Percentiles rank a stretch among this genome's conserved stretches.
phyloP scores from a whole-genome alignment of 2,329 filamentous ascomycete species.

The Apiospora sp. region DNA sequence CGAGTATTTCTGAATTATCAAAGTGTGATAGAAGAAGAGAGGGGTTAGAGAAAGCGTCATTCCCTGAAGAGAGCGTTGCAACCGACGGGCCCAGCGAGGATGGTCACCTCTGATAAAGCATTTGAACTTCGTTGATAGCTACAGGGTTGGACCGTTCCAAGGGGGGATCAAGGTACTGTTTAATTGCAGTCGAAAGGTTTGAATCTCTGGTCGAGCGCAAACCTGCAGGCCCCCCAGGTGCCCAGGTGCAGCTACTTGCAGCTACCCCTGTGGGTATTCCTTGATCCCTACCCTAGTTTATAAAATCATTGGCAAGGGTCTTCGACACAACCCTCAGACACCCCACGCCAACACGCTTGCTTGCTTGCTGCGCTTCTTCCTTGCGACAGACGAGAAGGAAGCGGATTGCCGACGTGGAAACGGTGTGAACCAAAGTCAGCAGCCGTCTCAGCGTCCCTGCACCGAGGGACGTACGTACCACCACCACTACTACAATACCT shows the following conservation, averaged over 20 bases:
- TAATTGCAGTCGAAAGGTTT: conserved; percentile 12
- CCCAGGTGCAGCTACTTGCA: neutral
- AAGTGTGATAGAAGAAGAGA: neutral
- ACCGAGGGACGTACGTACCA: neutral
- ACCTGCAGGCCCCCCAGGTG: neutral
- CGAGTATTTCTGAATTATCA: neutral
- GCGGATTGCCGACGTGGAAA: neutral
- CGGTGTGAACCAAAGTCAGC: neutral
- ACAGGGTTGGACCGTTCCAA: neutral
- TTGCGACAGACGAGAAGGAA: neutral
- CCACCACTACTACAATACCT: neutral
- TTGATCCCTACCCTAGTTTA: neutral
- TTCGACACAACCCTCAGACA: neutral
- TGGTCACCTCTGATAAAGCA: conserved; percentile 18
- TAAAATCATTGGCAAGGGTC: neutral
- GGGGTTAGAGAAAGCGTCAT: neutral
- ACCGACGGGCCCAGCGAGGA: conserved; percentile 1
- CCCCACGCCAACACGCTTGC: neutral
- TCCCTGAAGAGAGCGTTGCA: neutral
- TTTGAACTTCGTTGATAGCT: neutral
- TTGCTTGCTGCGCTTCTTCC: neutral
- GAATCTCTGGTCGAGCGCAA: neutral
- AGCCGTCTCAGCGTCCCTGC: neutral
- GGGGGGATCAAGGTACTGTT: conserved; percentile 17
- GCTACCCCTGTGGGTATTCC: neutral